These are phyloP conservation scores for Aspergillus incahuasiensis DNA, from an alignment of 495 filamentous ascomycete genomes.

Conservation along the genomic window DNA sequence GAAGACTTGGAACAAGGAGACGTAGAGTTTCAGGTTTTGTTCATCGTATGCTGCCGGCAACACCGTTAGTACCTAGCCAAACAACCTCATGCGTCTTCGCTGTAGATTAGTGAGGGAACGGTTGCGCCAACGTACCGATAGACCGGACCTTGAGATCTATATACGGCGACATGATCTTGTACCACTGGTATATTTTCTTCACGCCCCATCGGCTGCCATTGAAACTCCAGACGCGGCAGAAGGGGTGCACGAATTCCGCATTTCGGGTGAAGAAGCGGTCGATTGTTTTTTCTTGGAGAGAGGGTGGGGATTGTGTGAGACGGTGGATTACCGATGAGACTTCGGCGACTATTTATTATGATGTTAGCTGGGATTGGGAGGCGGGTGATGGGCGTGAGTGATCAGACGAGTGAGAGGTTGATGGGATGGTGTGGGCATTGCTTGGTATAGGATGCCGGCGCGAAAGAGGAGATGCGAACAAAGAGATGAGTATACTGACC, in stretches of 20 bases:
- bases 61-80: no score
- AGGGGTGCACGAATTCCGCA: conserved; percentile 73
- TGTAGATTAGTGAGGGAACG: background rate
- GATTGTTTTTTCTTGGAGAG: conserved; percentile 57
- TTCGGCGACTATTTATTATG: conserved; percentile 38
- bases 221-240: conserved; percentile 65
- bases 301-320: conserved; percentile 61
- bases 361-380: background rate
- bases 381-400: no score
- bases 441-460: no score
- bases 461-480: background rate
- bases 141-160: conserved; percentile 67
- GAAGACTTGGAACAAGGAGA: conserved; percentile 67
- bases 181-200: conserved; percentile 74
- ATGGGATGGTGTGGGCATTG: no score
- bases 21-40: conserved; percentile 59
- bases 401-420: no score
- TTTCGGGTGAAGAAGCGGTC: conserved; percentile 64
- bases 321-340: conserved; percentile 59
- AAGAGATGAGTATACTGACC: conserved; percentile 17
- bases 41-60: conserved; percentile 72
- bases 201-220: conserved; percentile 56
- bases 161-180: conserved; percentile 75
- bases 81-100: background rate
- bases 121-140: conserved; percentile 44